phyloP scores from a whole-genome alignment of 495 filamentous ascomycete species.

The Tuber melanosporum region DNA sequence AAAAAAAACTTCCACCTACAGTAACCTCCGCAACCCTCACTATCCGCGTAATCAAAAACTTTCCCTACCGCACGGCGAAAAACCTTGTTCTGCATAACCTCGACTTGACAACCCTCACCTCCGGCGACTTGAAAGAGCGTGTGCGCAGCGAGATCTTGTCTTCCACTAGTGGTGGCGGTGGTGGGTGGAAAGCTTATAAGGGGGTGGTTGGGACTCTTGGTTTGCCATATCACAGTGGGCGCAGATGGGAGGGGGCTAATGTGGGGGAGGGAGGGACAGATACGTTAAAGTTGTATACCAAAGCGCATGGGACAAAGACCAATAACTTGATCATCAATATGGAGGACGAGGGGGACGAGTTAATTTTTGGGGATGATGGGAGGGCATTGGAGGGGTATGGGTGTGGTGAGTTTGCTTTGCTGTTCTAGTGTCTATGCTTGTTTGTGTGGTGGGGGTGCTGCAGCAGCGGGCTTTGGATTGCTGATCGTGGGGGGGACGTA shows the following conservation, averaged over 20 bases:
- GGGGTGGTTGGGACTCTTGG: conserved; percentile 26
- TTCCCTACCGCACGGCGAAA: conserved; percentile 40
- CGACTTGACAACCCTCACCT: conserved; percentile 37
- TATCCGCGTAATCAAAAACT: conserved; percentile 42
- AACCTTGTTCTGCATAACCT: conserved; percentile 40
- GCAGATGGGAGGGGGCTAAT: conserved; percentile 8
- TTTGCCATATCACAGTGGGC: neutral
- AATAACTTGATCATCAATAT: conserved; percentile 43
- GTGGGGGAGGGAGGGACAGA: conserved; percentile 13
- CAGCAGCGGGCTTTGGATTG: neutral
- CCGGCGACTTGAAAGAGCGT: conserved; percentile 38
- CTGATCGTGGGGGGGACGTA: conserved; percentile 4
- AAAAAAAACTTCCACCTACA: neutral
- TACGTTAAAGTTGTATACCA: conserved; percentile 42
- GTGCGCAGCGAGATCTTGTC: conserved; percentile 11
- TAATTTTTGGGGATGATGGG: conserved; percentile 35
- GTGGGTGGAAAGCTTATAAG: conserved; percentile 41
- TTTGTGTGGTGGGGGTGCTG: neutral
- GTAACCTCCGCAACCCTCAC: conserved; percentile 41
- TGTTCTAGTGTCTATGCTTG: neutral
- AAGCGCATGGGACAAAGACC: conserved; percentile 42
- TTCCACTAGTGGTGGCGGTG: conserved; percentile 14
- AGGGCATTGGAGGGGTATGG: conserved; percentile 36
- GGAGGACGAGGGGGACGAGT: conserved; percentile 37
- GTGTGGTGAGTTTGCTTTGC: conserved; percentile 28